phyloP scores from a whole-genome alignment of 2,329 filamentous ascomycete species.

The Exophiala phaeomuriformis region DNA sequence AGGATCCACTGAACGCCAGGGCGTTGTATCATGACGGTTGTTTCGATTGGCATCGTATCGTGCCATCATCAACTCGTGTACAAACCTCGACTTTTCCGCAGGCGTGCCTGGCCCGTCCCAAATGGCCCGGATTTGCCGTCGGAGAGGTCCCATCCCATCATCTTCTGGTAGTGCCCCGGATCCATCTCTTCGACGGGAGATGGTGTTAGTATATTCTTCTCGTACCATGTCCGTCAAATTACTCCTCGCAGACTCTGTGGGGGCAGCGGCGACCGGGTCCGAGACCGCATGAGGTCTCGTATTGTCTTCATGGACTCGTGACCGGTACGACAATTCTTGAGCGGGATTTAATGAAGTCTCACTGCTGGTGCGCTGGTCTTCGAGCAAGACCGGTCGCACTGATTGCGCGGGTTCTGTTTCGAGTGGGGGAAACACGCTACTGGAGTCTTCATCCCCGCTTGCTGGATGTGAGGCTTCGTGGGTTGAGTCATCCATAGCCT shows the following conservation, averaged over 20 bases:
- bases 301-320: constrained; percentile 19
- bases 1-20: constrained; percentile 23
- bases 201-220: constrained; percentile 18
- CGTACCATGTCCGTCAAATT: constrained; percentile 1
- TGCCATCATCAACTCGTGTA: constrained; percentile 65
- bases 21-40: constrained; percentile 24
- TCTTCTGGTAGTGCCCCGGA: constrained; percentile 56
- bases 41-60: constrained; percentile 48
- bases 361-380: constrained; percentile 20
- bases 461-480: constrained; percentile 1
- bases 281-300: constrained; percentile 21
- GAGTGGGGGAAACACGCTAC: constrained; percentile 19
- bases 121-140: constrained; percentile 61
- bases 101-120: constrained; percentile 54
- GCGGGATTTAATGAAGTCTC: constrained; percentile 27
- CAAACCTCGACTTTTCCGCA: constrained; percentile 61
- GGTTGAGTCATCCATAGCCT: constrained; percentile 21
- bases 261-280: constrained; percentile 15
- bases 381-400: constrained; percentile 7
- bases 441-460: constrained; percentile 3
- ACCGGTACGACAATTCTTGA: constrained; percentile 22
- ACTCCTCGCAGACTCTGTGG: constrained; percentile 3
- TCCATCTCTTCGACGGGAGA: constrained; percentile 23
- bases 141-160: constrained; percentile 65
- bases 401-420: constrained; percentile 8